Evolutionary conservation across 495 filamentous ascomycete species (phyloP).

Genomic region (Tuber borchii): DNA sequence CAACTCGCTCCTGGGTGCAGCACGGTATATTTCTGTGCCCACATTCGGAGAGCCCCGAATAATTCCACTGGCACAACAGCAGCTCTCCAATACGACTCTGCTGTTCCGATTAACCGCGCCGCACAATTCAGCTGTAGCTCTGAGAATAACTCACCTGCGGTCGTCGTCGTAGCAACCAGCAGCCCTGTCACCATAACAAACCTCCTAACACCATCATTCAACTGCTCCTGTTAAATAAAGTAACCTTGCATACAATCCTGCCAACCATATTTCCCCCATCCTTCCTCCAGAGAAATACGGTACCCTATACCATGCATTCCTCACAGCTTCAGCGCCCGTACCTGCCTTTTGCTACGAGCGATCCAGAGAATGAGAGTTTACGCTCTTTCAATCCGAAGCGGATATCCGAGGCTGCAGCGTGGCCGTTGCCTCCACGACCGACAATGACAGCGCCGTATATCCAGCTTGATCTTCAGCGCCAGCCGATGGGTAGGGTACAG

Average conservation of each 20-base stretch:
- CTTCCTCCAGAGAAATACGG: not conserved
- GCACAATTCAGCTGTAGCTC: no score
- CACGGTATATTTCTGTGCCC: not conserved
- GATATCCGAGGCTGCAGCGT: constrained; percentile 23
- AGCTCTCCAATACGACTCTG: not conserved
- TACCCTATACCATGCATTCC: not conserved
- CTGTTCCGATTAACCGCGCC: not conserved
- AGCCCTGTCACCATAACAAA: not conserved
- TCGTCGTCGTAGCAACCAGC: not conserved
- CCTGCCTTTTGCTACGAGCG: not conserved
- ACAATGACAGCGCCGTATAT: constrained; percentile 27
- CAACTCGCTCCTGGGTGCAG: not conserved
- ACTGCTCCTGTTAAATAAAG: not conserved
- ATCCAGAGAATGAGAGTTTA: not conserved
- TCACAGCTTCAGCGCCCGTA: not conserved
- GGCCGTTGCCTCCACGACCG: constrained; percentile 17
- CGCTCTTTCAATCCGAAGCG: constrained; percentile 31
- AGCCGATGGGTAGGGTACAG: constrained; percentile 15
- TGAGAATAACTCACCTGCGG: not conserved
- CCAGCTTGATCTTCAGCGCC: constrained; percentile 29
- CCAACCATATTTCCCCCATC: not conserved
- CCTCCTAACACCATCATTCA: not conserved
- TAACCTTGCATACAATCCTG: not conserved
- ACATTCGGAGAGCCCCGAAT: not conserved
- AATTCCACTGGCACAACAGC: not conserved